Conservation (phyloP, 2,329 filamentous ascomycete genomes). For the Sarocladium strictum region DNA sequence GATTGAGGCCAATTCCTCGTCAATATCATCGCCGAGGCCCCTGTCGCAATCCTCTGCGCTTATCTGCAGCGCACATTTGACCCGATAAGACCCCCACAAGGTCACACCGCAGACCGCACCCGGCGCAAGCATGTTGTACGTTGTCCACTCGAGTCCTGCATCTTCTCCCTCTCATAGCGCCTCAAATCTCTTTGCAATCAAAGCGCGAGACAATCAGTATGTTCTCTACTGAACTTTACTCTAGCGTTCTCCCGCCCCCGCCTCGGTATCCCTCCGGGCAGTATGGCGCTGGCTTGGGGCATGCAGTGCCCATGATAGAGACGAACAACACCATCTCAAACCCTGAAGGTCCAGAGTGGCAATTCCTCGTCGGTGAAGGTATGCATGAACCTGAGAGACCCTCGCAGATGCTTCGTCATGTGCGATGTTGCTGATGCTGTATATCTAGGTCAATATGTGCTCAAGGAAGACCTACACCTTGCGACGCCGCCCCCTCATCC, state of each 20-base stretch:
- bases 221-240: slow-evolving; percentile 12
- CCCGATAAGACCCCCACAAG: slow-evolving; percentile 1
- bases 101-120: slow-evolving; percentile 2
- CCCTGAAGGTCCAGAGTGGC: slow-evolving; percentile 76
- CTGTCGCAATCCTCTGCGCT: background rate
- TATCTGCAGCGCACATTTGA: slow-evolving; percentile 1
- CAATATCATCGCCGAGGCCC: background rate
- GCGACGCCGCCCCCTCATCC: slow-evolving; percentile 94
- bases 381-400: slow-evolving; percentile 7
- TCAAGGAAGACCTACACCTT: slow-evolving; percentile 86
- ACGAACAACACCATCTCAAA: slow-evolving; percentile 85
- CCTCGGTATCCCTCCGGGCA: slow-evolving; percentile 74
- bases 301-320: slow-evolving; percentile 74
- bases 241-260: slow-evolving; percentile 80
- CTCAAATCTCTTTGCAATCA: background rate
- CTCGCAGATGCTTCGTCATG: no score
- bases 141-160: slow-evolving; percentile 8
- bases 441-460: slow-evolving; percentile 72
- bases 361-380: slow-evolving; percentile 93
- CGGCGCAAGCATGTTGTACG: slow-evolving; percentile 20
- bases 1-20: background rate
- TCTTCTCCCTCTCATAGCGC: background rate
- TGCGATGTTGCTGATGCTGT: background rate
- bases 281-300: slow-evolving; percentile 64
- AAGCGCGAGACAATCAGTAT: background rate